A percentile compares a stretch with the other conserved stretches of the same genome.
Conservation (phyloP, 495 filamentous ascomycete species). For the Friedmanniomyces simplex region DNA sequence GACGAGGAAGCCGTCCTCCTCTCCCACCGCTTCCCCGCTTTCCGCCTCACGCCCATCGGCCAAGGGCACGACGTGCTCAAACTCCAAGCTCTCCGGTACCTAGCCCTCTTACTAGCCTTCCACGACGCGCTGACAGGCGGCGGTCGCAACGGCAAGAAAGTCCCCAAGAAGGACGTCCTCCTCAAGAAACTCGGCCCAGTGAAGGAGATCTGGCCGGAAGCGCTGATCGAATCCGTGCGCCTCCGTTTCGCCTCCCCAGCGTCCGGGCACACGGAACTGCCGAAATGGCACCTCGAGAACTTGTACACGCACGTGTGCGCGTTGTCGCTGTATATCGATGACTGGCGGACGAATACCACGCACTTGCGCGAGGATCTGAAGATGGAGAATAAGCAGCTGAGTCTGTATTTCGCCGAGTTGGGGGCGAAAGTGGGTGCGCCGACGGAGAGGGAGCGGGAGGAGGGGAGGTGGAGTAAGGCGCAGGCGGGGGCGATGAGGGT, state of each 20-base stretch:
- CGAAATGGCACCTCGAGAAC: slow-evolving; percentile 35
- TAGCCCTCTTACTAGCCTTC: slow-evolving; percentile 57
- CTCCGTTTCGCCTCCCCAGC: slow-evolving; percentile 55
- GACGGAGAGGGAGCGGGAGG: slow-evolving; percentile 40
- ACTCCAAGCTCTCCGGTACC: slow-evolving; percentile 55
- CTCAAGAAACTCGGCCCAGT: slow-evolving; percentile 31
- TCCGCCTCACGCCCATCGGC: slow-evolving; percentile 47
- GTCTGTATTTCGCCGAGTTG: slow-evolving; percentile 68
- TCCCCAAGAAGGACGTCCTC: slow-evolving; percentile 41
- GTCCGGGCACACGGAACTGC: slow-evolving; percentile 20
- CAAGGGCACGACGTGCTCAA: slow-evolving; percentile 46
- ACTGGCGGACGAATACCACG: slow-evolving; percentile 64
- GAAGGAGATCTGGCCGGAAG: slow-evolving; percentile 32
- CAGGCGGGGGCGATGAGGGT: slow-evolving; percentile 50
- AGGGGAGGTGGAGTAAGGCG: slow-evolving; percentile 42
- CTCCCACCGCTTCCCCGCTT: slow-evolving; percentile 53
- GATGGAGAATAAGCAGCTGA: slow-evolving; percentile 55
- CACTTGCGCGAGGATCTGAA: slow-evolving; percentile 70
- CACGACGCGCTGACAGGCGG: slow-evolving; percentile 36
- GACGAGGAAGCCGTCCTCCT: slow-evolving; percentile 41
- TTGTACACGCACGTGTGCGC: slow-evolving; percentile 36
- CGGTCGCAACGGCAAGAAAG: slow-evolving; percentile 27
- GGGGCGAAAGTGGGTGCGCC: slow-evolving; percentile 52
- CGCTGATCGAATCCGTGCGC: slow-evolving; percentile 56
- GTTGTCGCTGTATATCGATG: slow-evolving; percentile 52